Base-by-base conservation (phyloP, 192 early-diverging fungal genomes). In the Dissophora ornata region DNA sequence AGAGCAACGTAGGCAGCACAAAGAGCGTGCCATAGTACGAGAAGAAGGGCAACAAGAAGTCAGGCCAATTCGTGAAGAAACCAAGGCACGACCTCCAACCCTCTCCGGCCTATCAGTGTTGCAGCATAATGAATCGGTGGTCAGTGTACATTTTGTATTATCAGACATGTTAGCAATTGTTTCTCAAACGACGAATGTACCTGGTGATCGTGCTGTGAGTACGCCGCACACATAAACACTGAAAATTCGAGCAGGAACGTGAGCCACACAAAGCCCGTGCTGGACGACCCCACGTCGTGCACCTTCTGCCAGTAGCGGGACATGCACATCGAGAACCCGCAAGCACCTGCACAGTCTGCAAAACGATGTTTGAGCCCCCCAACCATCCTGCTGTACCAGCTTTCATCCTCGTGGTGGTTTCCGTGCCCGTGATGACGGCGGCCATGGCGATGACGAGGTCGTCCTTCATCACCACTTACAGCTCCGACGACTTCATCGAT, bases 41-140 rank as follows among this genome's bases (percentile, higher is more conserved):
- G 24, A 74, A 74, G 56, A 74, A 74, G 0, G 70, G 70, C 18
- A 52, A 13, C 33, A 74, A 54, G 29, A 74, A 74, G 40, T 74
- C 21, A 33, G 61, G 19, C 70, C 70, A 74, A 47, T 74, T 64
- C 16, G 57, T 74, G 10, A 74, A 51, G 21, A 65, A 58, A n/a
- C 25, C 10, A 1, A 74, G 22, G 25, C 48, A 62, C 0, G 58
- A 46, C 36, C 52, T 18, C 53, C 52, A 57, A 6, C 22, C 29
- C 3, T 56, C 44, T 3, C 18, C 19, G 24, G 55, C 4, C 57
- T 69, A 10, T 57, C 3, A 16, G n/a, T 57, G 18, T n/a, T 21
- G 32, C n/a, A n/a, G n/a, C n/a, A n/a, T n/a, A n/a, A n/a, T n/a
- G n/a, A n/a, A n/a, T n/a, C n/a, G n/a, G n/a, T n/a, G n/a, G n/a